Conservation (phyloP, 495 filamentous ascomycete genomes). For the Aspergillus bridgeri region DNA sequence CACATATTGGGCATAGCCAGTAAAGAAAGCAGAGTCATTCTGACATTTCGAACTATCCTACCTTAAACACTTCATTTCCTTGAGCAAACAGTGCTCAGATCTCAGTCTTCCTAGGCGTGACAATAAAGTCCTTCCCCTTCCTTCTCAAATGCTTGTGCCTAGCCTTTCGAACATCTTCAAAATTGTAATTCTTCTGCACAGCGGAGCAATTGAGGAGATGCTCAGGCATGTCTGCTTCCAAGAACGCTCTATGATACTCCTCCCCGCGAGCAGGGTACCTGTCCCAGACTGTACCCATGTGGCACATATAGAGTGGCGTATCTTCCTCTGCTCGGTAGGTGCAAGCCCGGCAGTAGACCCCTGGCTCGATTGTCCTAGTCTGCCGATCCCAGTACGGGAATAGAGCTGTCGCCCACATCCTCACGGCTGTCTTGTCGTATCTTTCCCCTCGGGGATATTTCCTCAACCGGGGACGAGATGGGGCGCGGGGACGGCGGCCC, state of each 20-base stretch:
- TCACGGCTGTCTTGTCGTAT: background rate
- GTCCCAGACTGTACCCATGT: background rate
- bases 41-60: too few species aligned
- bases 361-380: slow-evolving; percentile 10
- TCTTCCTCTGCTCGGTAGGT: slow-evolving; percentile 12
- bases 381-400: slow-evolving; percentile 15
- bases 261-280: background rate
- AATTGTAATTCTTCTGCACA: background rate
- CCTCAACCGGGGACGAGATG: background rate
- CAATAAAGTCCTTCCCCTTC: too few species aligned
- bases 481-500: background rate
- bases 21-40: too few species aligned
- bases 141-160: too few species aligned
- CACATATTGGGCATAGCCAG: too few species aligned
- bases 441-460: background rate
- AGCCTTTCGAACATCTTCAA: too few species aligned
- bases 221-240: slow-evolving; percentile 10
- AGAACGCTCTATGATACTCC: slow-evolving; percentile 11
- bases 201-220: slow-evolving; percentile 8
- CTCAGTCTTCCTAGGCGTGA: too few species aligned
- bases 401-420: slow-evolving; percentile 1
- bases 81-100: too few species aligned
- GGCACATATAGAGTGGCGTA: background rate
- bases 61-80: too few species aligned
- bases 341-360: slow-evolving; percentile 14